Percentiles rank a stretch among this genome's conserved stretches.
Evolutionary conservation across 2,329 filamentous ascomycete genomes (phyloP).

Genomic region (Nannizzia gypsea): DNA sequence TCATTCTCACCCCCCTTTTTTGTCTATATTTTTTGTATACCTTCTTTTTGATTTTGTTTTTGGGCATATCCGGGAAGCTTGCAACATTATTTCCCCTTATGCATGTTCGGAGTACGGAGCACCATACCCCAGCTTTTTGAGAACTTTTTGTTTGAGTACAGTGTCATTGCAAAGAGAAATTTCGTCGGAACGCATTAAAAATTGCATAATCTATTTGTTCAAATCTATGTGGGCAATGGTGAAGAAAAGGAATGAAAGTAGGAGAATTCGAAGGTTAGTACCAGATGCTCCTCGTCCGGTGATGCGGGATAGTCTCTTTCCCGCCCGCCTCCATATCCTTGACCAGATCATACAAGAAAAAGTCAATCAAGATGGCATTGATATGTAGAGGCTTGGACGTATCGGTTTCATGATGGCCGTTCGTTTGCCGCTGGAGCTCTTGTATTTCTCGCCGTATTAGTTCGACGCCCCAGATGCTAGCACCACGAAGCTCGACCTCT

Average conservation of each 20-base stretch:
- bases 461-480: conserved; percentile 94
- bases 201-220: background rate
- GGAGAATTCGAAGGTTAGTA: conserved; percentile 45
- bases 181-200: background rate
- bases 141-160: no score
- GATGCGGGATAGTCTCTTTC: conserved; percentile 55
- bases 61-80: background rate
- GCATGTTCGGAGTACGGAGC: conserved; percentile 1
- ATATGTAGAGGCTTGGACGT: conserved; percentile 36
- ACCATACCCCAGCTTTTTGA: background rate
- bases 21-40: background rate
- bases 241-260: background rate
- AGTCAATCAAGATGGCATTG: conserved; percentile 92
- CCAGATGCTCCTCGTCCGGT: conserved; percentile 88
- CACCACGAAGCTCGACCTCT: conserved; percentile 82
- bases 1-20: background rate
- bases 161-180: background rate
- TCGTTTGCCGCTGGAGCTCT: conserved; percentile 5
- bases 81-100: background rate
- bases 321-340: conserved; percentile 64
- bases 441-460: conserved; percentile 69
- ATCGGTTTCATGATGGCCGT: conserved; percentile 4
- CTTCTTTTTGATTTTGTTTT: background rate
- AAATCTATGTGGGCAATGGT: background rate
- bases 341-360: conserved; percentile 90